These are phyloP conservation scores for Staphylotrichum longicolle DNA, from an alignment of 495 filamentous ascomycete genomes.

Conservation along the genomic window DNA sequence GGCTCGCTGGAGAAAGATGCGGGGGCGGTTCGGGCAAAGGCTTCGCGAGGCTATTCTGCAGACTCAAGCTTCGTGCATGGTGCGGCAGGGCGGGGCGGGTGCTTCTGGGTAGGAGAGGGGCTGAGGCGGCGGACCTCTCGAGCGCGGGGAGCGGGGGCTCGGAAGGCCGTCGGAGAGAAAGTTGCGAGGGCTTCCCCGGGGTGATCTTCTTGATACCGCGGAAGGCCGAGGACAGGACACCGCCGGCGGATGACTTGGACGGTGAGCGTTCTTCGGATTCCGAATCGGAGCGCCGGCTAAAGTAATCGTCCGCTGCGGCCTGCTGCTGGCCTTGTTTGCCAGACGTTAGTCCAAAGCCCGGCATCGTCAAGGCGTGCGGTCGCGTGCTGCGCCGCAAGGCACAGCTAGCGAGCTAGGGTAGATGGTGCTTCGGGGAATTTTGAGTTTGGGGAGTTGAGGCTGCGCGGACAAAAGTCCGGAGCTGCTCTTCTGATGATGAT, in stretches of 20 bases:
- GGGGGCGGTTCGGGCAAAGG: constrained; percentile 51
- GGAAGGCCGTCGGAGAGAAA: constrained; percentile 32
- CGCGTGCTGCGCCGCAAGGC: constrained; percentile 19
- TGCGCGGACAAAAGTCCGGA: constrained; percentile 7
- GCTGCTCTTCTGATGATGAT: neutral
- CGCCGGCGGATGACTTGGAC: constrained; percentile 39
- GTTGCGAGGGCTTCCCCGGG: constrained; percentile 37
- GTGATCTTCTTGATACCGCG: constrained; percentile 50
- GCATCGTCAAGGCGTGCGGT: constrained; percentile 25
- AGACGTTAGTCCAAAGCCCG: constrained; percentile 35
- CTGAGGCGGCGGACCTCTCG: constrained; percentile 29
- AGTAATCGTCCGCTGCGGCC: constrained; percentile 24
- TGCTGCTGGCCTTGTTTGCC: constrained; percentile 32
- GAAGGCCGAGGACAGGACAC: constrained; percentile 48
- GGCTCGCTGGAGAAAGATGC: constrained; percentile 39
- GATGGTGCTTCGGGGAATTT: neutral
- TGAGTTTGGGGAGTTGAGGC: neutral
- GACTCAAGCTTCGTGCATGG: constrained; percentile 51
- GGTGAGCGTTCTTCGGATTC: constrained; percentile 41
- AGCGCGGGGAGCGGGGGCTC: constrained; percentile 24
- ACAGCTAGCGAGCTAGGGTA: constrained; percentile 7
- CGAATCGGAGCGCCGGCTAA: constrained; percentile 37
- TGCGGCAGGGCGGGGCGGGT: constrained; percentile 28
- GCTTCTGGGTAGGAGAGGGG: constrained; percentile 28
- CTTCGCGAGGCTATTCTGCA: constrained; percentile 52